Conservation (phyloP, 768 basidiomycete species). For the Rhodocollybia butyracea region DNA sequence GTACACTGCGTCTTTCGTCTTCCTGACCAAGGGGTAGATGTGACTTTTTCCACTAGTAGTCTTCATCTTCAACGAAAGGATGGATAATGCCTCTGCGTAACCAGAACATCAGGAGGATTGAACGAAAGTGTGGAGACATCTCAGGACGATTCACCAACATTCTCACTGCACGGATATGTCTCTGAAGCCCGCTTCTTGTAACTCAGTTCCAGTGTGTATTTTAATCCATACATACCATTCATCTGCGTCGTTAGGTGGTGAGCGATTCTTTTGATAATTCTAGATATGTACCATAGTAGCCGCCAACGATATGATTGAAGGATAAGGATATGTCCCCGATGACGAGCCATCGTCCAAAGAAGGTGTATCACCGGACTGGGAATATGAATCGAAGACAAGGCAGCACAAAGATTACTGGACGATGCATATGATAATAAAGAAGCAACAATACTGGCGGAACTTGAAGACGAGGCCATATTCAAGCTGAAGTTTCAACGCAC, state of each 20-base stretch:
- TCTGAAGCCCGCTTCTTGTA: conserved; percentile 25
- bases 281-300: too few species aligned
- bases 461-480: too few species aligned
- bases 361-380: too few species aligned
- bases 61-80: conserved; percentile 37
- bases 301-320: conserved; percentile 1
- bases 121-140: conserved; percentile 18
- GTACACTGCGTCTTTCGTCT: conserved; percentile 29
- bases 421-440: too few species aligned
- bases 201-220: conserved; percentile 41
- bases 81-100: conserved; percentile 34
- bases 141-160: conserved; percentile 35
- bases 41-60: conserved; percentile 44
- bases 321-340: background rate
- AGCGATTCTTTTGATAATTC: too few species aligned
- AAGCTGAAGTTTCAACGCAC: too few species aligned
- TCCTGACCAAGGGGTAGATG: conserved; percentile 38
- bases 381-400: too few species aligned
- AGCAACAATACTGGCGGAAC: too few species aligned
- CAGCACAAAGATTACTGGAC: too few species aligned
- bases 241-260: conserved; percentile 19
- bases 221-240: conserved; percentile 44
- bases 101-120: conserved; percentile 17
- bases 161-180: background rate
- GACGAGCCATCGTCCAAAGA: too few species aligned